phyloP scores from a whole-genome alignment of 2,329 filamentous ascomycete genomes.

The Passalora sequoiae region DNA sequence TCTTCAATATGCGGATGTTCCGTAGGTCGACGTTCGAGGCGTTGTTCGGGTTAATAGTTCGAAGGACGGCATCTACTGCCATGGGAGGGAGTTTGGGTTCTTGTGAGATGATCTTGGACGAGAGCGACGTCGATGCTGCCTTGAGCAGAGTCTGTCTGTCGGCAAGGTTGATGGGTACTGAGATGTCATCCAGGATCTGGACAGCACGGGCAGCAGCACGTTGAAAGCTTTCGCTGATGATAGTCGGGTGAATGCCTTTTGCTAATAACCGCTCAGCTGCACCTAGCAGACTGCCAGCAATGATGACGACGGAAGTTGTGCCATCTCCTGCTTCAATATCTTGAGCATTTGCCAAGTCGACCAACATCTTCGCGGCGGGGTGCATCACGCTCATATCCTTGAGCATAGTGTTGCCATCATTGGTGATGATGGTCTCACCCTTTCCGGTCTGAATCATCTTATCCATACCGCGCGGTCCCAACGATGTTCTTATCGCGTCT shows the following conservation, averaged over 20 bases:
- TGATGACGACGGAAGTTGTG: slow-evolving; percentile 96
- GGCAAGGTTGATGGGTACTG: slow-evolving; percentile 80
- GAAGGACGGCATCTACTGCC: slow-evolving; percentile 93
- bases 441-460: slow-evolving; percentile 98
- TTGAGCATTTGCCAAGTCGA: slow-evolving; percentile 93
- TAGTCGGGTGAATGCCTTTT: slow-evolving; percentile 93
- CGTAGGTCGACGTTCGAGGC: slow-evolving; percentile 94
- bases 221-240: slow-evolving; percentile 97
- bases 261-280: slow-evolving; percentile 84
- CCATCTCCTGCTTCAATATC: slow-evolving; percentile 98
- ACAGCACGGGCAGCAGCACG: slow-evolving; percentile 86
- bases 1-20: slow-evolving; percentile 96
- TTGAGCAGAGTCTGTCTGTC: slow-evolving; percentile 89
- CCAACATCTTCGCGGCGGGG: slow-evolving; percentile 98
- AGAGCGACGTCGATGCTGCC: slow-evolving; percentile 93
- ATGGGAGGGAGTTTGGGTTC: slow-evolving; percentile 96
- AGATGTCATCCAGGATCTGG: slow-evolving; percentile 88
- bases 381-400: slow-evolving; percentile 99
- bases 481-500: slow-evolving; percentile 94
- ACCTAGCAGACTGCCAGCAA: slow-evolving; percentile 88
- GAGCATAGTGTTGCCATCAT: slow-evolving; percentile 98
- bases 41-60: slow-evolving; percentile 91
- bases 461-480: slow-evolving; percentile 92
- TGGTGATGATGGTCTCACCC: slow-evolving; percentile 97
- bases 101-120: slow-evolving; percentile 97